phyloP scores from a whole-genome alignment of 2,329 filamentous ascomycete genomes.

The Sporothrix inflata region DNA sequence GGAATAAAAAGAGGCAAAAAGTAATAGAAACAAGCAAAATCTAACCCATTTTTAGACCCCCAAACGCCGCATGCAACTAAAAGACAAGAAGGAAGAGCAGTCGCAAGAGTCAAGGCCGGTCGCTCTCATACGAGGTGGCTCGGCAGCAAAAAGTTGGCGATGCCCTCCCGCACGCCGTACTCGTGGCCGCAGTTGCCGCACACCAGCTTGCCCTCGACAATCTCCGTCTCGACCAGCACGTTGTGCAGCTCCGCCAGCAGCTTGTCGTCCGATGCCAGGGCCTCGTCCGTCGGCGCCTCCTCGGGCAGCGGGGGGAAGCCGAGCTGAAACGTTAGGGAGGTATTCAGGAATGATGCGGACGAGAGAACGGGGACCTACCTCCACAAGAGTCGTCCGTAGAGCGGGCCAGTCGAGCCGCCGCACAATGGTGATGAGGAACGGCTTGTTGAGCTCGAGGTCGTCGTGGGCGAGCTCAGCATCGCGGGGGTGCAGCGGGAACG shows the following conservation, averaged over 20 bases:
- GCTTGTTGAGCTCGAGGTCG: conserved; percentile 78
- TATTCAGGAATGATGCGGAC: neutral
- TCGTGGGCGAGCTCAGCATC: conserved; percentile 88
- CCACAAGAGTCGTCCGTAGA: conserved; percentile 71
- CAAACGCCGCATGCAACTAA: conserved; percentile 21
- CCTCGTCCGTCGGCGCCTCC: conserved; percentile 63
- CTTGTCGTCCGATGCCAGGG: conserved; percentile 67
- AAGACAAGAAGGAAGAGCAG: neutral
- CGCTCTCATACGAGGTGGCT: conserved; percentile 74
- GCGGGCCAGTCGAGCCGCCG: conserved; percentile 88
- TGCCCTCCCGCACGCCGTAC: conserved; percentile 92
- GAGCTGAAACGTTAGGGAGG: conserved; percentile 55
- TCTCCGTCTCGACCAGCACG: conserved; percentile 84
- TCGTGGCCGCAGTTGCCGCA: conserved; percentile 92
- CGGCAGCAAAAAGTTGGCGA: conserved; percentile 92
- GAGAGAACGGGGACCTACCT: conserved; percentile 55
- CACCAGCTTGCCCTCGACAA: conserved; percentile 84
- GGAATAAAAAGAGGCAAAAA: neutral
- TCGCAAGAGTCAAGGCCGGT: neutral
- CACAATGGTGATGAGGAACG: conserved; percentile 82
- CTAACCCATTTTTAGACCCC: conserved; percentile 18
- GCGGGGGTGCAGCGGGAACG: conserved; percentile 89
- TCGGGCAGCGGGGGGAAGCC: conserved; percentile 76
- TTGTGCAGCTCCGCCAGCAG: conserved; percentile 77
- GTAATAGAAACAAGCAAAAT: conserved; percentile 12